Base-by-base conservation (phyloP, 2,329 filamentous ascomycete genomes). In the Fusarium haematococcum region DNA sequence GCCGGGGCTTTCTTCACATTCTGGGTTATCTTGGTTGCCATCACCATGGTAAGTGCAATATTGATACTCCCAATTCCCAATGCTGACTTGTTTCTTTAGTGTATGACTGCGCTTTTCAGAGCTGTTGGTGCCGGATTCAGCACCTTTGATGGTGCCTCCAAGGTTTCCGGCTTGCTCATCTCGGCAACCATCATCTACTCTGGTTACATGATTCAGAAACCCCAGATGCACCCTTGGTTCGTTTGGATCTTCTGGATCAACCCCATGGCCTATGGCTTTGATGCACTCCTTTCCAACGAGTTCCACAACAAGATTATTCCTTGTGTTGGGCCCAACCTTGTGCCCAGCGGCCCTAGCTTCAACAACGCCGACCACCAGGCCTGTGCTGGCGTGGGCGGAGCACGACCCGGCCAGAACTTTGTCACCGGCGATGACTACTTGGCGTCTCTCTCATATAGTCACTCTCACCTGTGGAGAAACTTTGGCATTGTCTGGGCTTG, bases 241-340 rank as follows among this genome's bases (percentile, higher is more conserved):
- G 82, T 85, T 4, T 92, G 91, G 91, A 79, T 92, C 4, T 91
- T 87, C 70, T 91, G 90, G 88, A 87, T 92, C 25, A 87, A 93
- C 71, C 92, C 92, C 0, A 83, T 95, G 4, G 89, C 92, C 0
- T 94, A 94, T 67, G 91, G 86, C 0, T 95, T 94, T 67, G 91
- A 94, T 73, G 88, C 88, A 0, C 80, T 95, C 0, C 85, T 94
- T 77, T 85, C 91, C 0, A 95, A 95, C 75, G 93, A 95, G 78
- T 94, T 95, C 67, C 86, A 92, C 71, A 83, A 82, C 37, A 83
- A 92, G 77, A 84, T 77, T 3, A 86, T 91, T 20, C 81, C 84
- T 1, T 91, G 89, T 67, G 85, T 86, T 4, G 84, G 82, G 3
- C 71, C 70, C 32, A 89, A 88, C 68, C 80, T 91, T 7, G 83